Percentiles rank a stretch among this genome's conserved stretches.
These are phyloP conservation scores for Cryptosporidium ubiquitum DNA, from an alignment of 169 alveolate species.

Conservation along the genomic window DNA sequence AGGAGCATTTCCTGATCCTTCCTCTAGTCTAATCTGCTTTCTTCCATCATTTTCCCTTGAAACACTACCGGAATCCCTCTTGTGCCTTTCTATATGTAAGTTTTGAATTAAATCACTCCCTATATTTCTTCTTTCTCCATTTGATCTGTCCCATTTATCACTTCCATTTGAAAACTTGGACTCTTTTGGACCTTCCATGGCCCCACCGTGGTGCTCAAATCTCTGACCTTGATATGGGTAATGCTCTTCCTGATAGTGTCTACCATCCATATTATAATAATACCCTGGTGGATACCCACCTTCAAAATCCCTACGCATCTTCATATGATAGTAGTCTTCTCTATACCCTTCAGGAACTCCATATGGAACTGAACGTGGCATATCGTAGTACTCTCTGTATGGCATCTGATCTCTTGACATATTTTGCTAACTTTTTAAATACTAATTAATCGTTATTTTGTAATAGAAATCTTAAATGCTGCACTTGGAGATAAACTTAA, in stretches of 20 bases:
- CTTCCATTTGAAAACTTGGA: slow-evolving; percentile 63
- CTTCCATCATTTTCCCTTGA: background rate
- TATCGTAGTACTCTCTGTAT: slow-evolving; percentile 36
- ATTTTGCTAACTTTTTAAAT: background rate
- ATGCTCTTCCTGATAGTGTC: slow-evolving; percentile 20
- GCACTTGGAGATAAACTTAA: background rate
- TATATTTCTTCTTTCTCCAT: background rate
- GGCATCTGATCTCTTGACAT: slow-evolving; percentile 59
- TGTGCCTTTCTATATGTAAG: background rate
- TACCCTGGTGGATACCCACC: slow-evolving; percentile 18
- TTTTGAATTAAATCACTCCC: background rate
- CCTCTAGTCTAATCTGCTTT: slow-evolving; percentile 5
- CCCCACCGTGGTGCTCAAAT: slow-evolving; percentile 5
- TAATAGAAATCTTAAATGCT: background rate
- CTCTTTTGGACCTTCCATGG: background rate
- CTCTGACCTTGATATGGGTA: slow-evolving; percentile 13
- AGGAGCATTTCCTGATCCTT: background rate
- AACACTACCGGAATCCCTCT: background rate
- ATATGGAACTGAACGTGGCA: slow-evolving; percentile 12
- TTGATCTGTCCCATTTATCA: slow-evolving; percentile 60
- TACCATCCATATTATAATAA: slow-evolving; percentile 3
- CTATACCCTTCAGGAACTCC: slow-evolving; percentile 34
- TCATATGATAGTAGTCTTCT: slow-evolving; percentile 6
- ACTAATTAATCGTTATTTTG: background rate
- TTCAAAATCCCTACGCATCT: slow-evolving; percentile 41